Evolutionary conservation across 805 yeast genomes (phyloP), one percentile per base, ranked within the genome.

Genomic region (Saturnispora dispora): DNA sequence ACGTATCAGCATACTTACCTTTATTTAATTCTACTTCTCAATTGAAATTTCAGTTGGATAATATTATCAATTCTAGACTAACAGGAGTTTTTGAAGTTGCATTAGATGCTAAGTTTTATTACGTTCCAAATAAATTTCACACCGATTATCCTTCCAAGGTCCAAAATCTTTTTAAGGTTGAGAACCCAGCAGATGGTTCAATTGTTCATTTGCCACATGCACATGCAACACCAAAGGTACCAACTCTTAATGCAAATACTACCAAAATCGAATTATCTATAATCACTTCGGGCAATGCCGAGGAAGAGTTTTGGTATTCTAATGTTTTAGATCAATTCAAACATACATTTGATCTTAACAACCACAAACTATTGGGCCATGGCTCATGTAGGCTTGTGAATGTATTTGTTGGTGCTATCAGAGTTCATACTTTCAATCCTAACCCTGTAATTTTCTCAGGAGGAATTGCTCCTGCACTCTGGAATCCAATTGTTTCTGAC

Each of bases 261-360:
- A 79, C 88, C 2, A 72, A 81, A 53, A 79, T 81, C 45, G 69
- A 68, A 52, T 62, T 87, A 32, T 74, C 83, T 10, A 63, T 88
- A 5, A 81, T 79, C 56, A 79, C 84, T 11, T 78, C 86, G 18
- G 96, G 93, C 2, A 86, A 83, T 59, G 83, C 82, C 3, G 80
- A 76, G 35, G 96, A 88, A 65, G 96, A 88, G 63, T 85, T 85
- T 59, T 88, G 95, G 95, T 88, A 82, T 64, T 66, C 81, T 3
- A 83, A 85, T 56, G 60, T 70, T 17, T 53, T 83, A 42, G 85
- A 81, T 57, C 61, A 69, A 45, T 73, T 65, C 55, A 66, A 63
- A n/a, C 62, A 70, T 40, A 58, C 59, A n/a, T 79, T 78, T 55
- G 60, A 57, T 2, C 55, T 60, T 1, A 59, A 67, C 22, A 76